These are phyloP conservation scores for Candida tetrigidarum DNA, from an alignment of 1,139 yeast genomes.

Conservation along the genomic window DNA sequence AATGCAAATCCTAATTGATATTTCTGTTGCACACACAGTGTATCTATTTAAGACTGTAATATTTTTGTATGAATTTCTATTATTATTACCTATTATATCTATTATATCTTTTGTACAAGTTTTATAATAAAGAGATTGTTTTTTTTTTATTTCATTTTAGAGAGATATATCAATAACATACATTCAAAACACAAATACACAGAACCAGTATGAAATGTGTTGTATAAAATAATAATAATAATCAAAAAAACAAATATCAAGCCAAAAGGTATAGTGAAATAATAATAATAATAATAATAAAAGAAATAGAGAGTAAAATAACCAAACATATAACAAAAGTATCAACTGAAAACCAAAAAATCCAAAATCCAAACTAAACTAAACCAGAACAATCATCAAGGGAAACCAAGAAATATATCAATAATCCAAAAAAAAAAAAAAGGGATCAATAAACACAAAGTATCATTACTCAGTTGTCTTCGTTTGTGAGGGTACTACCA, in stretches of 20 bases:
- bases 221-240: background rate
- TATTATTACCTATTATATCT: background rate
- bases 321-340: background rate
- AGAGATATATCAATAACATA: slow-evolving; percentile 1
- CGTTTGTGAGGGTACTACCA: slow-evolving; percentile 26
- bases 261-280: background rate
- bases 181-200: slow-evolving; percentile 2
- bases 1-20: slow-evolving; percentile 2
- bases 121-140: background rate
- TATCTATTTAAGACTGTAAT: background rate
- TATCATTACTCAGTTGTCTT: slow-evolving; percentile 5
- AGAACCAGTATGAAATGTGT: background rate
- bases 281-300: background rate
- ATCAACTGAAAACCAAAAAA: background rate
- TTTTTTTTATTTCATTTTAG: background rate
- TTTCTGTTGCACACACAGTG: too few relatives aligned
- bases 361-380: background rate
- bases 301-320: background rate
- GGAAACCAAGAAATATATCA: background rate
- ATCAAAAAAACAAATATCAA: background rate
- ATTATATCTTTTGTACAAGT: background rate
- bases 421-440: background rate
- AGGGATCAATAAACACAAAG: background rate
- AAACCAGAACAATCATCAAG: slow-evolving; percentile 1
- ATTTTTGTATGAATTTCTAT: slow-evolving; percentile 1